Evolutionary conservation across 768 basidiomycete genomes (phyloP).

Genomic region (Termitomyces sp.): DNA sequence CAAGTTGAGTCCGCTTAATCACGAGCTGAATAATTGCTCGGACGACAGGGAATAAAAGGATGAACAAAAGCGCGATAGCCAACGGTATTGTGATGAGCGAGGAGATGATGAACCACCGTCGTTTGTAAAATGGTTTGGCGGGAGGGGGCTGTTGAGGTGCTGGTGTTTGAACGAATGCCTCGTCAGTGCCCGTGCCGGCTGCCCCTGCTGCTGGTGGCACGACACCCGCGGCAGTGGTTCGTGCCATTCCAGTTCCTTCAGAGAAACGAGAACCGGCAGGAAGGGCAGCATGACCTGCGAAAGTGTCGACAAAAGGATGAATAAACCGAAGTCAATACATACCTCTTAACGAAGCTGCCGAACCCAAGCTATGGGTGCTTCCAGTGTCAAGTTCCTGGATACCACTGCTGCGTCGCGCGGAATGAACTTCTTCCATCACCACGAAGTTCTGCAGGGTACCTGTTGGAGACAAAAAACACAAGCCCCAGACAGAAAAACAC

Average conservation of each 20-base stretch:
- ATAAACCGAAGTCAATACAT: neutral
- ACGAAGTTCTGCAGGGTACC: slow-evolving; percentile 16
- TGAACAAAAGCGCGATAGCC: slow-evolving; percentile 63
- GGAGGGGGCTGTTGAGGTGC: slow-evolving; percentile 20
- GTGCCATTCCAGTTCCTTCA: slow-evolving; percentile 22
- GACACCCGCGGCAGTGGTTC: slow-evolving; percentile 26
- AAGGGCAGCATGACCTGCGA: slow-evolving; percentile 32
- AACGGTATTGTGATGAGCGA: slow-evolving; percentile 48
- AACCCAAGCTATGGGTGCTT: slow-evolving; percentile 30
- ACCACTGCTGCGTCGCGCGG: slow-evolving; percentile 36
- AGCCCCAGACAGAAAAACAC: slow-evolving; percentile 16
- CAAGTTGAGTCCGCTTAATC: slow-evolving; percentile 53
- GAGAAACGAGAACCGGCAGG: slow-evolving; percentile 30
- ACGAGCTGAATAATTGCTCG: slow-evolving; percentile 65
- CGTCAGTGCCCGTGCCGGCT: slow-evolving; percentile 13
- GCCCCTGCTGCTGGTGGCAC: slow-evolving; percentile 11
- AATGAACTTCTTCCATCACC: slow-evolving; percentile 34
- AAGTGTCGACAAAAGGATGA: neutral
- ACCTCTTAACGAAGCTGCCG: slow-evolving; percentile 36
- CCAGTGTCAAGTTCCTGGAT: slow-evolving; percentile 29
- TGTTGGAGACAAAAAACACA: slow-evolving; percentile 12
- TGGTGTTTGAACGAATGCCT: slow-evolving; percentile 17
- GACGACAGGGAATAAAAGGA: slow-evolving; percentile 67
- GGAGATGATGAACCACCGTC: slow-evolving; percentile 62
- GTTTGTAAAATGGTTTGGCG: slow-evolving; percentile 54